Evolutionary conservation across 2,329 filamentous ascomycete species (phyloP), one percentile per base, ranked within the genome.

Genomic region (Aquanectria penicillioides): DNA sequence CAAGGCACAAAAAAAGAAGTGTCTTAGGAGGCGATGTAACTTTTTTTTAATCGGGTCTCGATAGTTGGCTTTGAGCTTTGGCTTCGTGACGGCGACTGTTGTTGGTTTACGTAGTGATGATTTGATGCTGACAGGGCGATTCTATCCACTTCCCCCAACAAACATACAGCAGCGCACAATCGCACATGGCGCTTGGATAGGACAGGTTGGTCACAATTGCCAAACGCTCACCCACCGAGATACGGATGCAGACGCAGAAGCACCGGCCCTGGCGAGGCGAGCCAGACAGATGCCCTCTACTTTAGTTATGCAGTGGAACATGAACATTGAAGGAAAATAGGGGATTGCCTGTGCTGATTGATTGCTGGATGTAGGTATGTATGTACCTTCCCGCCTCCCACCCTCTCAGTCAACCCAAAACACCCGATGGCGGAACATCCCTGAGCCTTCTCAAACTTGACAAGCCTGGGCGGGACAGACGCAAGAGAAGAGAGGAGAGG

Each of bases 401-500:
- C n/a, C n/a, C n/a, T n/a, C n/a, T n/a, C n/a, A n/a, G 49, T 64
- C 64, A 69, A 68, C 57, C 56, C 61, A 63, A 69, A 69, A 69
- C 66, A 63, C 58, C 51, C 57, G 51, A 66, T 59, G 66, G 62
- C 51, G 63, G 52, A 25, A 62, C 55, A 69, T 59, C 61, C 61
- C 60, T 69, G 64, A 59, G 55, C 48, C 53, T 59, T 54, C 46
- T 53, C 51, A 62, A 63, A 57, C 58, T 51, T 58, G 43, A 48
- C 49, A 46, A 53, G 36, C 43, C 33, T 25, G 34, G 31, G 38
- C 9, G 11, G 15, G 25, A n/a, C 23, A 31, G 23, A 31, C 7
- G 17, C 13, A 20, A 18, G 18, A 37, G 37, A 6, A 18, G 22
- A 51, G 22, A 25, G 18, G 5, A 47, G 10, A 20, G 20, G 31